Conservation (phyloP, 345 rosid species). For the Eucalyptus pauciflora region DNA sequence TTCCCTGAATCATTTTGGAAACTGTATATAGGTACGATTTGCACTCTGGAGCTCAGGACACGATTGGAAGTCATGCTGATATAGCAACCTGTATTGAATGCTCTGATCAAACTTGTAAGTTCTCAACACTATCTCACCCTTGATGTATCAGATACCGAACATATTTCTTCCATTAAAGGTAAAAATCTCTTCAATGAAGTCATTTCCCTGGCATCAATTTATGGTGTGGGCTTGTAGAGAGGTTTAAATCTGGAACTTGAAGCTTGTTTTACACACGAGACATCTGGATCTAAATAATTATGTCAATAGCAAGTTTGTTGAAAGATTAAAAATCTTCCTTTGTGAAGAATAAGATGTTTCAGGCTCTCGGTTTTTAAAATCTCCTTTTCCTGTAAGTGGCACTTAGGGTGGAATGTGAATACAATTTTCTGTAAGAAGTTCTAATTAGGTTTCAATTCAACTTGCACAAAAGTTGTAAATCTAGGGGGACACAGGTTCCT, state of each 20-base stretch:
- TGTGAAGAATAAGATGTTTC: neutral
- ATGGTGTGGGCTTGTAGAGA: neutral
- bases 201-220: neutral
- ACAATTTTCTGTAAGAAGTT: neutral
- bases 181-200: neutral
- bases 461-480: neutral
- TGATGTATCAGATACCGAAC: neutral
- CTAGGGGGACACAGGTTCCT: neutral
- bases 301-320: neutral
- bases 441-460: neutral
- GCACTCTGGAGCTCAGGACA: conserved; percentile 24
- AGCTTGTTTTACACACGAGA: neutral
- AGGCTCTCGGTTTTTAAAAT: neutral
- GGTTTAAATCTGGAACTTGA: neutral
- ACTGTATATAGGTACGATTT: conserved; percentile 40
- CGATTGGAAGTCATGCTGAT: conserved; percentile 61
- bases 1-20: neutral
- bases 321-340: neutral
- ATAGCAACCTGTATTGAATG: conserved; percentile 52
- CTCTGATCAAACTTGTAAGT: conserved; percentile 57
- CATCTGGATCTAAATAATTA: neutral
- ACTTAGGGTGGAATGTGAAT: neutral
- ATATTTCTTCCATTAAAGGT: neutral
- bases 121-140: neutral
- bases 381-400: neutral